These are phyloP conservation scores for Cornus controversa DNA, from an alignment of 148 eudicot species.

Conservation along the genomic window DNA sequence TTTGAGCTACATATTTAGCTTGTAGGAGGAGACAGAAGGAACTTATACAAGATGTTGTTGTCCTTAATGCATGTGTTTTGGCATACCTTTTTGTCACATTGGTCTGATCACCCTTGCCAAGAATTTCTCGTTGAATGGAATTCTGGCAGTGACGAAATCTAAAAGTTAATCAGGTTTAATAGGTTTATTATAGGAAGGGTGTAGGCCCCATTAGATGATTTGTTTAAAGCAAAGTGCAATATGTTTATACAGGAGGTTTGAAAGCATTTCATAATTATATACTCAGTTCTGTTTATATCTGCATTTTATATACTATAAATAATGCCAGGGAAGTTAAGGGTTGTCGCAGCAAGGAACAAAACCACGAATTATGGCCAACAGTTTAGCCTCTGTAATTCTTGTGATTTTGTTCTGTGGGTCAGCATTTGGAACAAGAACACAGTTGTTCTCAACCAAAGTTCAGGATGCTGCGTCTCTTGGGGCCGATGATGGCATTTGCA, in stretches of 20 bases:
- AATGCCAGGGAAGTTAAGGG: background rate
- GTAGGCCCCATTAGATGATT: background rate
- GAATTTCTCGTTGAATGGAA: background rate
- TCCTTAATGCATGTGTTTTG: background rate
- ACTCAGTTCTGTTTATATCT: constrained; percentile 7
- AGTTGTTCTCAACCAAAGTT: background rate
- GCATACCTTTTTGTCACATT: background rate
- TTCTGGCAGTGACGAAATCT: constrained; percentile 5
- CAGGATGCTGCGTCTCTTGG: background rate
- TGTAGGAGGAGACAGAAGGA: background rate
- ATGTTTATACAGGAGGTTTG: background rate
- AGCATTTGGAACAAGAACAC: constrained; percentile 34
- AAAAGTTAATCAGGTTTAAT: background rate
- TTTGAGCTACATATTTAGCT: background rate
- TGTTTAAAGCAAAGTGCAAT: background rate
- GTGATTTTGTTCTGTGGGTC: constrained; percentile 26
- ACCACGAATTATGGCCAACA: constrained; percentile 10
- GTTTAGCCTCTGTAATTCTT: constrained; percentile 8
- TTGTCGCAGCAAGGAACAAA: background rate
- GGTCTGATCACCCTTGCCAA: background rate
- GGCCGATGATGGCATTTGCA: constrained; percentile 43
- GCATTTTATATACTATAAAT: background rate
- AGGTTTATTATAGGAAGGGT: background rate
- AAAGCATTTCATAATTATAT: background rate
- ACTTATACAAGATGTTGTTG: background rate